These are phyloP conservation scores for Chenopodium suecicum DNA, from an alignment of 148 eudicot species.

Conservation along the genomic window DNA sequence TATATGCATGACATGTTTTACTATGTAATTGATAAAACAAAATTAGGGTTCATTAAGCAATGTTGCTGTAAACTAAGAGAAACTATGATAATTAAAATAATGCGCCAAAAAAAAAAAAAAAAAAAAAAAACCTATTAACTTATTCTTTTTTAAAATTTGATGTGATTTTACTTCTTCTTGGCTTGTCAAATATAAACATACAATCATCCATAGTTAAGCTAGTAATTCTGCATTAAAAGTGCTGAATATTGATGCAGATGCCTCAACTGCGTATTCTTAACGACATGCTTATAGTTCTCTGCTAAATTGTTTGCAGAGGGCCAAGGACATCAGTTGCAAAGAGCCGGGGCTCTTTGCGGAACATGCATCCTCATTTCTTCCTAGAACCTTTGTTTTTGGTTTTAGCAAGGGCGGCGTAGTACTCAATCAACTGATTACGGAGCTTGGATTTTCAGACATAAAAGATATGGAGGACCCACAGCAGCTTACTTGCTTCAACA, in stretches of 20 bases:
- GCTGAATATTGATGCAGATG: not conserved
- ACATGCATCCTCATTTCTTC: slow-evolving; percentile 30
- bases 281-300: not conserved
- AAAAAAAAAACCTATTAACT: no score
- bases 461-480: slow-evolving; percentile 20
- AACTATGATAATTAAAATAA: no score
- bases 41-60: no score
- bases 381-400: slow-evolving; percentile 65
- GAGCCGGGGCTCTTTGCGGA: slow-evolving; percentile 38
- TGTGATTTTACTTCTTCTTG: no score
- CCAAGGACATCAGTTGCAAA: slow-evolving; percentile 32
- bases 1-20: no score
- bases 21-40: no score
- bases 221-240: not conserved
- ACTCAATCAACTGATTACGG: slow-evolving; percentile 74
- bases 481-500: slow-evolving; percentile 4
- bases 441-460: slow-evolving; percentile 44
- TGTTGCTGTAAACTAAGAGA: no score
- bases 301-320: slow-evolving; percentile 34
- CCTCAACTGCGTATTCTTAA: not conserved
- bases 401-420: slow-evolving; percentile 91
- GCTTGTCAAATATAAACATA: no score
- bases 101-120: no score
- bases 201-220: not conserved
- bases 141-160: no score